Evolutionary conservation across 2,329 filamentous ascomycete genomes (phyloP), one percentile per base, ranked within the genome.

Genomic region (Epichloe uncinata): DNA sequence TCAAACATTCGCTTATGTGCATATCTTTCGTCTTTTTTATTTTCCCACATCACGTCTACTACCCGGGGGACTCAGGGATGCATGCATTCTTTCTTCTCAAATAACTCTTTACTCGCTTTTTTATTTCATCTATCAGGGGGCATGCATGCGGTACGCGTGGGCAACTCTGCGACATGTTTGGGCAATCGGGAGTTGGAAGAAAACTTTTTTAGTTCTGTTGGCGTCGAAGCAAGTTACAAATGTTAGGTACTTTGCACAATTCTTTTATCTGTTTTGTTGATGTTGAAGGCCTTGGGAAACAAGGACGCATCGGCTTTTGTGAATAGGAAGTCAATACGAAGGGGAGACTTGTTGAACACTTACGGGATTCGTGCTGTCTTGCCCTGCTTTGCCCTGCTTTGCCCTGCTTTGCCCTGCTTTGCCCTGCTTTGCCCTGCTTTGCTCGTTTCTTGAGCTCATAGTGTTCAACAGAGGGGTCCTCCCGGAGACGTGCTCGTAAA

Each of bases 151-250:
- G 40, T 30, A 30, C 30, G 30, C 30, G 33, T 56, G 20, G 33
- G 44, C 38, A 45, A 18, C 43, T 51, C 16, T 20, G 43, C 9
- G 36, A 46, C 38, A 42, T 48, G n/a, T 47, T 40, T 49, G 44
- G 52, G 48, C 48, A 54, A 52, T 47, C 35, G 42, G 44, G 45
- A 50, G 49, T 47, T 47, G 49, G 40, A 43, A 44, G 20, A 40
- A 38, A 35, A 12, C 15, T 26, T 43, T 45, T 45, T 12, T 48
- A 11, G 33, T 51, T 30, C 8, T 16, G n/a, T 22, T 44, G 49
- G 49, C 49, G 49, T 51, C 45, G 5, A 51, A 51, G 41, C 45
- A 47, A 51, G 36, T 18, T 36, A 34, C 34, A 16, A 18, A 41
- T 48, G 41, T 22, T 22, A 45, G 42, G 40, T 16, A n/a, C 30